phyloP scores from a whole-genome alignment of 1,284 basidiomycete genomes.

The Sanghuangporus sanghuang region DNA sequence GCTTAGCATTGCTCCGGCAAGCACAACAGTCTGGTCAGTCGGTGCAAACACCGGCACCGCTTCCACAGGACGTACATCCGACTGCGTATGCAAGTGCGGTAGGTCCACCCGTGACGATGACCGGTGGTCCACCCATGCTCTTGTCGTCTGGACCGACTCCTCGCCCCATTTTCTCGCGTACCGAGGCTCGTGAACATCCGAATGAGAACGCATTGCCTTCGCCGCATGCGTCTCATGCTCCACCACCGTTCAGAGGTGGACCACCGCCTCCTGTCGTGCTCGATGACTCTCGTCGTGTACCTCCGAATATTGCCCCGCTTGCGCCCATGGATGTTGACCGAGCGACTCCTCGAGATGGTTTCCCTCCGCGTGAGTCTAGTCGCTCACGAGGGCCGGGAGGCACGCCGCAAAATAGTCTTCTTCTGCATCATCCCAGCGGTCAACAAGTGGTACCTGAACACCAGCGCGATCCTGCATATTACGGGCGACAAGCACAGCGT shows the following conservation, averaged over 20 bases:
- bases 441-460: constrained; percentile 44
- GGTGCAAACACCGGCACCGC: constrained; percentile 73
- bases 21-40: constrained; percentile 78
- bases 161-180: constrained; percentile 50
- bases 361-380: constrained; percentile 40
- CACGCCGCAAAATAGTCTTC: constrained; percentile 44
- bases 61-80: constrained; percentile 92
- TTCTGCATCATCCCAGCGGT: constrained; percentile 65
- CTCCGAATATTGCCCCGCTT: constrained; percentile 62
- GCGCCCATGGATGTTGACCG: constrained; percentile 83
- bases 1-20: constrained; percentile 72
- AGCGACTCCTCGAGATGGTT: constrained; percentile 43
- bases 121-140: constrained; percentile 39
- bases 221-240: constrained; percentile 48
- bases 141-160: constrained; percentile 43
- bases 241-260: constrained; percentile 70
- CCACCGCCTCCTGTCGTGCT: constrained; percentile 73
- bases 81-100: constrained; percentile 83
- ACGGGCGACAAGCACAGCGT: constrained; percentile 36
- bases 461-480: constrained; percentile 36
- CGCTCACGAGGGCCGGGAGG: constrained; percentile 40
- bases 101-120: constrained; percentile 43
- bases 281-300: constrained; percentile 56
- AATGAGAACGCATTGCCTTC: constrained; percentile 48
- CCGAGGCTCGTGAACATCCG: constrained; percentile 55